Evolutionary conservation across 176 grass and related monocot species (phyloP).

Genomic region (Aegilops umbellulata): DNA sequence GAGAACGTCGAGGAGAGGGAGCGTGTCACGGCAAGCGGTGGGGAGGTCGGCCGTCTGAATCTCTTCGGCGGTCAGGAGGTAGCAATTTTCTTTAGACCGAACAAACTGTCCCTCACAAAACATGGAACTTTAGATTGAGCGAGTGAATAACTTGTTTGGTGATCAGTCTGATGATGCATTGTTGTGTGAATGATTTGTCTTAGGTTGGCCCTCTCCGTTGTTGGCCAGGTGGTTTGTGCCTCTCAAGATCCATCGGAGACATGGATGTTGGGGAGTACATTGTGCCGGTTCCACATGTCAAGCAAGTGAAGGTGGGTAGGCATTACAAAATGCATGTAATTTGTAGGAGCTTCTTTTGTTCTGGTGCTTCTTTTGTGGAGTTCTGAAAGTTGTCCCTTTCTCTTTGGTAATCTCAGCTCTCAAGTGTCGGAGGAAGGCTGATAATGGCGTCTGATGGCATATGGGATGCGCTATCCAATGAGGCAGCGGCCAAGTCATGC

Average conservation of each 20-base stretch:
- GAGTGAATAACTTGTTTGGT: background rate
- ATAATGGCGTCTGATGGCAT: conserved; percentile 98
- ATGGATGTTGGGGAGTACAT: conserved; percentile 98
- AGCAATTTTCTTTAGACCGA: background rate
- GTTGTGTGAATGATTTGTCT: background rate
- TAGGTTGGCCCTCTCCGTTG: conserved; percentile 93
- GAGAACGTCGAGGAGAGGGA: conserved; percentile 87
- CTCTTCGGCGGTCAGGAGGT: conserved; percentile 89
- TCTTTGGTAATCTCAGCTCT: conserved; percentile 61
- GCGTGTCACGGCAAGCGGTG: conserved; percentile 83
- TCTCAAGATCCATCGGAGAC: conserved; percentile 94
- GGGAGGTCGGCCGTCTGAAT: conserved; percentile 88
- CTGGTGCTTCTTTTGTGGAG: background rate
- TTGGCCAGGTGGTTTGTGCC: conserved; percentile 97
- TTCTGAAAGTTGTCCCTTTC: background rate
- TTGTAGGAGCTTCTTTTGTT: background rate
- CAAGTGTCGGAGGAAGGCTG: conserved; percentile 70
- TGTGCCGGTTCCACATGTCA: conserved; percentile 93
- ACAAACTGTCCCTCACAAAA: background rate
- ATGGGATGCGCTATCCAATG: conserved; percentile 90
- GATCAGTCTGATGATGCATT: conserved; percentile 6
- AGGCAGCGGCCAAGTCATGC: conserved; percentile 77
- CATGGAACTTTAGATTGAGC: background rate
- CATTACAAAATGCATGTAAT: background rate
- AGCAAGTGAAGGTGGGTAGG: conserved; percentile 82